Conservation (phyloP, 805 yeast genomes). For the Nakazawaea wickerhamii region DNA sequence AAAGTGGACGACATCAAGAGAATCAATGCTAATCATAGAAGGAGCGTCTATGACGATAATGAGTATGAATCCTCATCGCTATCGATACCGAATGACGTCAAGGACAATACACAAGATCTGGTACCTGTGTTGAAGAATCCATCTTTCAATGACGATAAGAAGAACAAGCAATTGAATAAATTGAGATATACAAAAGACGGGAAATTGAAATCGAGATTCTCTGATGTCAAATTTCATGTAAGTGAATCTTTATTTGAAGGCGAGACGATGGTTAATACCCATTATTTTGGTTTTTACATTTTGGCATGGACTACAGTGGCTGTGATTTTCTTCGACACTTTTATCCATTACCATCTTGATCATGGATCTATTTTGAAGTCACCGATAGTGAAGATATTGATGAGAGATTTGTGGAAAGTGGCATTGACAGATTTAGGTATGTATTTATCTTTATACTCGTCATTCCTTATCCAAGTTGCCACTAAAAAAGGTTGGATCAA, state of each 20-base stretch:
- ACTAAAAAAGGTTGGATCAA: slow-evolving; percentile 38
- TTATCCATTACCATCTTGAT: slow-evolving; percentile 46
- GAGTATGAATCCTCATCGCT: slow-evolving; percentile 7
- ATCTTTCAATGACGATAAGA: no score
- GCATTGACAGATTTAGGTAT: slow-evolving; percentile 70
- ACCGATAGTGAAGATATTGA: slow-evolving; percentile 52
- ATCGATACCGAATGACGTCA: not conserved
- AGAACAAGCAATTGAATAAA: no score
- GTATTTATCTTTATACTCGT: slow-evolving; percentile 64
- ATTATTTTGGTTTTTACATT: slow-evolving; percentile 76
- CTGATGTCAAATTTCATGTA: slow-evolving; percentile 43
- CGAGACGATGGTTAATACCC: slow-evolving; percentile 35
- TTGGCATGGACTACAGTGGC: slow-evolving; percentile 70
- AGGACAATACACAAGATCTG: not conserved
- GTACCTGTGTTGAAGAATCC: no score
- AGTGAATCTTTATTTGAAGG: slow-evolving; percentile 51
- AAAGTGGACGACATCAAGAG: slow-evolving; percentile 6
- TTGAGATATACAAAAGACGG: slow-evolving; percentile 26
- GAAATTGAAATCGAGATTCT: slow-evolving; percentile 43
- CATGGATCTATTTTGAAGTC: slow-evolving; percentile 42
- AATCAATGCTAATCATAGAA: slow-evolving; percentile 1
- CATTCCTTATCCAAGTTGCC: slow-evolving; percentile 52
- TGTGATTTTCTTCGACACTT: slow-evolving; percentile 45
- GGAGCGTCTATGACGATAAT: slow-evolving; percentile 5
- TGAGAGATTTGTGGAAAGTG: slow-evolving; percentile 56